Evolutionary conservation across 768 basidiomycete species (phyloP).

Genomic region (Clavaria fumosa): DNA sequence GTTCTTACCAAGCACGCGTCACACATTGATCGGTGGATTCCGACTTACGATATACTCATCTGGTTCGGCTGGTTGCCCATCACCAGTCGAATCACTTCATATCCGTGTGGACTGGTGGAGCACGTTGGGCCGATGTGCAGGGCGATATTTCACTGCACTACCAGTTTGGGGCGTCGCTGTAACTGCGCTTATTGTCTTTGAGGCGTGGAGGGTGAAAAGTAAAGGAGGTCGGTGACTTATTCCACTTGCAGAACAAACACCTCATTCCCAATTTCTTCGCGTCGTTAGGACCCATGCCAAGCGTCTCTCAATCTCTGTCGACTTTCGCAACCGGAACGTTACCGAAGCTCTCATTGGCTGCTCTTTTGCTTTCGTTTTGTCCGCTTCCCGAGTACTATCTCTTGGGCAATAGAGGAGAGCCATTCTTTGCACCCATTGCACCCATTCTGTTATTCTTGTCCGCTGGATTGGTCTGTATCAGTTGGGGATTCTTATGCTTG

Average conservation of each 20-base stretch:
- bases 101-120: constrained; percentile 57
- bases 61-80: constrained; percentile 32
- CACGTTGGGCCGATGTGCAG: constrained; percentile 53
- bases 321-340: constrained; percentile 25
- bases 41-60: constrained; percentile 46
- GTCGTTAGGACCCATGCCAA: constrained; percentile 27
- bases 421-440: constrained; percentile 34
- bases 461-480: constrained; percentile 47
- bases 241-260: not conserved
- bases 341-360: constrained; percentile 27
- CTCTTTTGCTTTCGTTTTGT: constrained; percentile 33
- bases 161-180: constrained; percentile 64
- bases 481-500: constrained; percentile 36
- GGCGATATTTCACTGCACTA: constrained; percentile 60
- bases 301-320: constrained; percentile 32
- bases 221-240: constrained; percentile 14
- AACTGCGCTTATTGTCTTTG: constrained; percentile 40
- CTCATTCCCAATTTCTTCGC: not conserved
- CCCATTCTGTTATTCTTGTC: constrained; percentile 41
- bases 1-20: constrained; percentile 29
- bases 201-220: constrained; percentile 30
- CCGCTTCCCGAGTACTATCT: constrained; percentile 41
- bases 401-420: constrained; percentile 44
- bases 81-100: constrained; percentile 22
- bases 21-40: constrained; percentile 22